Evolutionary conservation across 75 land plant genomes (phyloP), one percentile per base, ranked within the genome.

Genomic region (Cunninghamia lanceolata): DNA sequence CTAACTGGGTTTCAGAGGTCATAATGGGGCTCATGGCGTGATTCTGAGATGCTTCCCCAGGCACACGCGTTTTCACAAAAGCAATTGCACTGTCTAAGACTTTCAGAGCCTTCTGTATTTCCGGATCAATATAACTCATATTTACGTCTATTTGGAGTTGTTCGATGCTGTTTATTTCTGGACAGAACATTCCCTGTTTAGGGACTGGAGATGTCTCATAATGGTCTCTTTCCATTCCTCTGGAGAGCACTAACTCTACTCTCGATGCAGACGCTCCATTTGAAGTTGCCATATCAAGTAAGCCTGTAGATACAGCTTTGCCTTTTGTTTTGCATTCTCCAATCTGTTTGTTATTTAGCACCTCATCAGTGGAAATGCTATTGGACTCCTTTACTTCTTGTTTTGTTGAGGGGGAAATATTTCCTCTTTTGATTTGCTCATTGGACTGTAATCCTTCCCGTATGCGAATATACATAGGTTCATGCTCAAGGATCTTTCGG

Each of bases 51-150:
- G 10, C 56, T 3, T 19, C 68, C 66, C 25, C 66, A 32, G 21
- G 63, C 25, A 2, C 43, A 52, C 30, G 87, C 68, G 88, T 76
- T 16, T 88, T 87, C 39, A 89, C 43, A 30, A 93, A 46, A 14
- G 88, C 80, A 43, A 97, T 97, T 15, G 88, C 90, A 66, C 87
- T 88, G 36, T 97, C 96, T 70, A 97, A 77, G 7, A 90, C 91
- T 39, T 82, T 74, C 53, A 97, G 86, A 78, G 99, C 99, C 83
- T 86, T 83, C 77, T 93, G 85, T 30, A 95, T 96, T 86, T 92
- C 94, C 4, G 94, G 93, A 46, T 96, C 34, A 14, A 91, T 74
- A 63, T 25, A 34, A 56, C 77, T 54, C n/a, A 82, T 86, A 63
- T 78, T 83, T 78, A 85, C 78, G 5, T 85, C 50, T 66, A 34